phyloP scores from a whole-genome alignment of 768 basidiomycete genomes.

The Macrolepiota dolichaula region DNA sequence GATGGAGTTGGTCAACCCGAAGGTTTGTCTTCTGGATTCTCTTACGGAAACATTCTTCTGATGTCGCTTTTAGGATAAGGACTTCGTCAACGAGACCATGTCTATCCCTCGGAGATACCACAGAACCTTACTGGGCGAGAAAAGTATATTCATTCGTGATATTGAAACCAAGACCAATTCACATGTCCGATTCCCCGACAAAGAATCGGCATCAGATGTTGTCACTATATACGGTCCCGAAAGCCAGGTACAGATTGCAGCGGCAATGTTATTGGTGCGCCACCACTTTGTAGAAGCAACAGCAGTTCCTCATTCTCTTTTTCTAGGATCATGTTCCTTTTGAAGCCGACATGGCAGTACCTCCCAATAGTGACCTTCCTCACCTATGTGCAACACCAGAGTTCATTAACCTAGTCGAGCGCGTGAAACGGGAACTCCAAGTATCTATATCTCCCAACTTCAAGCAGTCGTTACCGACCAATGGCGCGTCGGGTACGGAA shows the following conservation, averaged over 20 bases:
- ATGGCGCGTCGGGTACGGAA: conserved; percentile 47
- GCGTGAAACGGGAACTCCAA: conserved; percentile 91
- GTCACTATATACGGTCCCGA: conserved; percentile 97
- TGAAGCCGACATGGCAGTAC: conserved; percentile 92
- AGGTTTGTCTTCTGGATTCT: conserved; percentile 47
- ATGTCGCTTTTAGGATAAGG: conserved; percentile 71
- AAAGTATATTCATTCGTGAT: conserved; percentile 94
- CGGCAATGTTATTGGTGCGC: conserved; percentile 88
- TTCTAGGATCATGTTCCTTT: conserved; percentile 91
- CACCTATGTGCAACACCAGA: conserved; percentile 76
- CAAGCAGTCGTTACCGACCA: conserved; percentile 44
- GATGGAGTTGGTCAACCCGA: conserved; percentile 96
- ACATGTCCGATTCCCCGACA: conserved; percentile 87
- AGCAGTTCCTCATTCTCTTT: not conserved
- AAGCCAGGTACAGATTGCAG: conserved; percentile 94
- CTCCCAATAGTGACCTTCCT: conserved; percentile 76
- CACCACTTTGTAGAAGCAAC: not conserved
- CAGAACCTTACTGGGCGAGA: conserved; percentile 91
- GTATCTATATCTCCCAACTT: conserved; percentile 85
- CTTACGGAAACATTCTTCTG: conserved; percentile 3
- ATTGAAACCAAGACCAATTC: conserved; percentile 97
- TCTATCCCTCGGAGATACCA: conserved; percentile 94
- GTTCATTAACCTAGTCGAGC: conserved; percentile 81
- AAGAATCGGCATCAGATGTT: conserved; percentile 90
- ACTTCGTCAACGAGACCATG: conserved; percentile 91